Evolutionary conservation across 371 early-diverging fungal genomes (phyloP), one percentile per base, ranked within the genome.

Genomic region (Mucor plumbeus): DNA sequence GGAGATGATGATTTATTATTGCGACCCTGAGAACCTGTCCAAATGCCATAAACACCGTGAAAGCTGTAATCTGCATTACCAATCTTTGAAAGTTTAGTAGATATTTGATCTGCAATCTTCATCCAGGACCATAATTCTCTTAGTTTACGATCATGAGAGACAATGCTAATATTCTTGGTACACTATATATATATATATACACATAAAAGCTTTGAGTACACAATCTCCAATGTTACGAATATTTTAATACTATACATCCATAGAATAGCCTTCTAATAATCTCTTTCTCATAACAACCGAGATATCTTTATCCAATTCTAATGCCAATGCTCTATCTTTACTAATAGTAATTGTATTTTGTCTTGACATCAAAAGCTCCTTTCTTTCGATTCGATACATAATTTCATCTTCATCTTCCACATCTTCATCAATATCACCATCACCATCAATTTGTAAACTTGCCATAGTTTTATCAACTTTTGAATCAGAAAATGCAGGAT

Each of bases 61-160:
- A 88, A 92, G 58, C 88, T 86, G 62, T 85, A 88, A 59, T 93
- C 92, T 15, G 76, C 70, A 53, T 83, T 87, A 17, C 80, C 83
- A 35, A 87, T 77, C 34, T 83, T 78, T 7, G 82, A 71, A 1
- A 81, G 77, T 34, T 79, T 81, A n/a, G 80, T 71, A 8, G 89
- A 74, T 60, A 88, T 83, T 26, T 81, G 74, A 58, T 87, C 89
- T 14, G 89, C 88, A 36, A 90, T 72, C 7, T 82, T 68, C 64
- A 94, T 82, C 93, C 94, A 95, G 7, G 78, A 77, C 95, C 95
- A 94, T 57, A 94, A 75, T 33, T 88, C 87, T 38, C 71, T 67
- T 26, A 90, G 63, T 44, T 76, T 76, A 26, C 67, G 59, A 56
- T 87, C 85, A 38, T 76, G 59, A 35, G 61, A 59, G 0, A 84